Base-by-base conservation (phyloP, 2,329 filamentous ascomycete species). In the Hortaea sp. region DNA sequence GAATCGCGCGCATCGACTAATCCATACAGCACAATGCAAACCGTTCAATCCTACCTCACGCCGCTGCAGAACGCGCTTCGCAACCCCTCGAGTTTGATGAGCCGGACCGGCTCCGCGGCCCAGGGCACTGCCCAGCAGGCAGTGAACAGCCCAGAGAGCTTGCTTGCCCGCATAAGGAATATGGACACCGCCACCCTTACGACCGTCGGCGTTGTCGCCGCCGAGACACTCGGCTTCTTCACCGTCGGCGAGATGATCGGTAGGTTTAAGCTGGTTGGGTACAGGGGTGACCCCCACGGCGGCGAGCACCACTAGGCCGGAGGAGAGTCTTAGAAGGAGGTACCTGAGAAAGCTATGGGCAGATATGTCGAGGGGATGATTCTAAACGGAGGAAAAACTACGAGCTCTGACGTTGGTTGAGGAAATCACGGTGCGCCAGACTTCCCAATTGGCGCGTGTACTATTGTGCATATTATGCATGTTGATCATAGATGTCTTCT, bases 201-300 rank as follows among this genome's bases (percentile, higher is more conserved):
- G 46, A 70, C 84, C 45, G 84, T 77, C 50, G 86, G 85, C 58
- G 85, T 98, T 49, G 73, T 95, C 52, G 70, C 76, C 41, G 89
- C 89, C 47, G 90, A 98, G 73, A 78, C 88, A 43, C 71, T 98
- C 57, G 92, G 92, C 51, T 98, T 98, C 79, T 98, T 97, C 78
- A 94, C 89, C 51, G 80, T 97, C 46, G 92, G 92, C 55, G 89
- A 97, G 78, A 97, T 98, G 69, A 82, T 98, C 62, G 92, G 92
- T 62, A 80, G 89, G 63, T 81, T 92, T 74, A 97, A 98, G 84
- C 69, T 98, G 59, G 77, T 98, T 59, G 92, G 92, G 55, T 98
- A 98, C 78, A 62, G 70, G 57, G 57, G 55, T 30, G 54, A 50
- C 32, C 27, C 27, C 7, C 13, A 30, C 30, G 55, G 57, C 45